Evolutionary conservation across 768 basidiomycete species (phyloP), one percentile per base, ranked within the genome.

Genomic region (Boletus pseudopeckii): DNA sequence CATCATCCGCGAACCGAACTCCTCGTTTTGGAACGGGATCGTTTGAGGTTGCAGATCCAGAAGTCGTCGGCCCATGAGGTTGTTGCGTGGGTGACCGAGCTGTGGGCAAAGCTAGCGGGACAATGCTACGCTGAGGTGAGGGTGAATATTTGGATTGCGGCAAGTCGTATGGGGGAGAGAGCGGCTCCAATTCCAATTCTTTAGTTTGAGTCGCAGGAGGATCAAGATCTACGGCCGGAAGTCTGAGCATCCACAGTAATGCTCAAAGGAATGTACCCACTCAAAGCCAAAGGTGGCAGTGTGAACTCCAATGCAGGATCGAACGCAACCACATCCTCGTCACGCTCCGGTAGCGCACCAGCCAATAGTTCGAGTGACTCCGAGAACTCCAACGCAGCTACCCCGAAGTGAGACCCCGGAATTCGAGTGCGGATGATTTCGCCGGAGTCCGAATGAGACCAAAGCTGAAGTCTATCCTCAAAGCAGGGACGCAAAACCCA

Each of bases 401-500:
- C 84, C 33, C 83, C 86, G 20, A 80, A 67, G 30, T 75, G 67
- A 17, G 77, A 72, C 47, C 83, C 78, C 32, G 74, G 62, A 43
- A 87, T 76, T 17, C 72, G 75, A 32, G 64, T 57, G 45, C 65
- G 57, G 17, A 68, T 66, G 34, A 73, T 55, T 18, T 73, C 63
- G 36, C 78, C 66, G 13, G 67, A 74, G 18, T 74, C 74, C 22
- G 69, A 64, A 4, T 75, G 74, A 13, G 78, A 68, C 74, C 83
- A 86, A 5, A 88, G 73, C 26, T 74, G 69, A 57, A 80, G 72
- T 32, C 88, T 76, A 52, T 91, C 87, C 68, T 92, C 89, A 66
- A 88, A 90, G 64, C 85, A 86, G 24, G 86, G 84, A 4, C 89
- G 84, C 36, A 76, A 73, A 56, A 82, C 75, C 90, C 90, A 92